Base-by-base conservation (phyloP, 2,329 filamentous ascomycete species). In the Trichoderma sp. region DNA sequence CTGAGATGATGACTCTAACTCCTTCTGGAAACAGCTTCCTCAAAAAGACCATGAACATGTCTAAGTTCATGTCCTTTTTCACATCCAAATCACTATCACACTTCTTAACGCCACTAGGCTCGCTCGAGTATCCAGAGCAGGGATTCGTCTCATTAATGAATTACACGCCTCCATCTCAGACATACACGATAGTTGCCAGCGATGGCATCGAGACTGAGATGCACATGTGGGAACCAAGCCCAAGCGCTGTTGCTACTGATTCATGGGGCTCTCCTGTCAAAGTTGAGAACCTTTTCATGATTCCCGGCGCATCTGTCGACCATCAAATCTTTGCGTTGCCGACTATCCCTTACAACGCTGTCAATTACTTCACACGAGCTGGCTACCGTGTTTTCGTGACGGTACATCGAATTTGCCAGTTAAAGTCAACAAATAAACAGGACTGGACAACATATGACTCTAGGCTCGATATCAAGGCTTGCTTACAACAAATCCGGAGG, bases 321-420 rank as follows among this genome's bases (percentile, higher is more conserved):
- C 89, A 93, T 78, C 88, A 90, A 77, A 91, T 92, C 71, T 93
- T 86, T 77, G 87, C 91, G 0, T 84, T 91, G 33, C 90, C 91
- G 2, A 92, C 91, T 2, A 91, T 93, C 73, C 86, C 87, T n/a
- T 88, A 87, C 77, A 92, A 93, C 80, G 86, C 90, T 0, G 87
- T 93, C 77, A 90, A 92, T 79, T 92, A 91, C 82, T 89, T 93
- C 80, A 89, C 86, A 3, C 84, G 87, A 1, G 88, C 87, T 0
- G 91, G 91, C 9, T 92, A 92, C 82, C 86, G 88, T 6, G 88
- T 91, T 21, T 92, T 89, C 78, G 83, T 91, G 4, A 82, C 87
- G 0, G 89, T 91, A 1, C 89, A 89, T 78, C 88, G 91, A 35
- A 91, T 92, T 77, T 89, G 90, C 35, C 85, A 86, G 77, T 80